phyloP scores from a whole-genome alignment of 306 rosid genomes.

The Pachyrhizus erosus region DNA sequence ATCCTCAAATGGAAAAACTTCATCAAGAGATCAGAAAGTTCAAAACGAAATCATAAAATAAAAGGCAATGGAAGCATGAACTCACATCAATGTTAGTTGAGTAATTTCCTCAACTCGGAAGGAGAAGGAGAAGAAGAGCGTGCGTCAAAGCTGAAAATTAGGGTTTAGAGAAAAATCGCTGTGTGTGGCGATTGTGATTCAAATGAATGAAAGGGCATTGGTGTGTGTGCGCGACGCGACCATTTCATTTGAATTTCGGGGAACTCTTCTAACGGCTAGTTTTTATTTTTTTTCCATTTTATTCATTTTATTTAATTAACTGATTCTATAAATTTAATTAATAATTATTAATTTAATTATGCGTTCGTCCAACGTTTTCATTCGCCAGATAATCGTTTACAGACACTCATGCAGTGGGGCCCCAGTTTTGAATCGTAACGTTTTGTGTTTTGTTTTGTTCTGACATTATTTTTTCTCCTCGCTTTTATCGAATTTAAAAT shows the following conservation, averaged over 20 bases:
- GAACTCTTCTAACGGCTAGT: constrained; percentile 81
- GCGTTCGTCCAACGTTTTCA: constrained; percentile 38
- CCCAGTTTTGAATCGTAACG: constrained; percentile 54
- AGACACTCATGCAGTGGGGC: constrained; percentile 39
- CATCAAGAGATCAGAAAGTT: not conserved
- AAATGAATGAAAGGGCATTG: constrained; percentile 38
- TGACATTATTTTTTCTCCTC: not conserved
- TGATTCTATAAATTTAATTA: not conserved
- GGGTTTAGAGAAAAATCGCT: constrained; percentile 41
- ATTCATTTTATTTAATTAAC: not conserved
- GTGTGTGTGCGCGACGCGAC: constrained; percentile 38
- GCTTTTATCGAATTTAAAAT: constrained; percentile 2
- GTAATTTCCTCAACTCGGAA: constrained; percentile 13
- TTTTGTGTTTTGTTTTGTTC: constrained; percentile 38
- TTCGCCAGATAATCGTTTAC: constrained; percentile 38
- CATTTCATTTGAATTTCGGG: constrained; percentile 60
- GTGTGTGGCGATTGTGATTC: not conserved
- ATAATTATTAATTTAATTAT: not conserved
- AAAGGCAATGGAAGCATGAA: constrained; percentile 35
- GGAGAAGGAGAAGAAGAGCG: constrained; percentile 15
- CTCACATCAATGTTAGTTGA: constrained; percentile 47
- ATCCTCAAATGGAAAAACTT: constrained; percentile 34
- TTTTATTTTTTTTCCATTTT: constrained; percentile 34
- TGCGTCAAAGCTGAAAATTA: constrained; percentile 34
- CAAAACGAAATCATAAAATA: not conserved